These are phyloP conservation scores for Clarireedia monteithiana DNA, from an alignment of 2,329 filamentous ascomycete genomes.

Conservation along the genomic window DNA sequence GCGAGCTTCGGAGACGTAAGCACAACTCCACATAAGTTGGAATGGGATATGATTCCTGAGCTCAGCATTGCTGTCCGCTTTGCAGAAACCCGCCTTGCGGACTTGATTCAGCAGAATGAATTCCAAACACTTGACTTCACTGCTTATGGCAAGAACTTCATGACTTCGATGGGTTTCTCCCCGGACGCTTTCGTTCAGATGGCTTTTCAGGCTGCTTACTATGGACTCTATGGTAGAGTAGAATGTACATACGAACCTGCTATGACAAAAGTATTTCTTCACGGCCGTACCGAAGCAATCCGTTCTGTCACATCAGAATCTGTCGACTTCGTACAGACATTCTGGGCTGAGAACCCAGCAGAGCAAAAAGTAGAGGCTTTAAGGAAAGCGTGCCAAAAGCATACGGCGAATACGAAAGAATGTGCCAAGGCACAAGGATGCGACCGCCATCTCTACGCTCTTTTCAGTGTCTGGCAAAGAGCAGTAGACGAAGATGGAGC, in stretches of 20 bases:
- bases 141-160: slow-evolving; percentile 93
- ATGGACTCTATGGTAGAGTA: slow-evolving; percentile 86
- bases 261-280: slow-evolving; percentile 93
- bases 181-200: slow-evolving; percentile 98
- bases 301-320: slow-evolving; percentile 76
- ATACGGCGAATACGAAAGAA: slow-evolving; percentile 70
- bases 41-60: slow-evolving; percentile 96
- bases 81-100: slow-evolving; percentile 86
- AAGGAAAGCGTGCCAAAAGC: slow-evolving; percentile 73
- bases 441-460: slow-evolving; percentile 86
- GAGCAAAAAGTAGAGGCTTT: slow-evolving; percentile 81
- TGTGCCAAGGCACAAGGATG: slow-evolving; percentile 87
- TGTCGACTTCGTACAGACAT: slow-evolving; percentile 82
- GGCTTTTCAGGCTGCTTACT: slow-evolving; percentile 98
- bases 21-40: slow-evolving; percentile 89
- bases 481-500: slow-evolving; percentile 65
- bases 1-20: slow-evolving; percentile 88
- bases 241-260: slow-evolving; percentile 97
- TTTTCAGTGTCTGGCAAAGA: slow-evolving; percentile 93
- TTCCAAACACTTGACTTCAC: slow-evolving; percentile 86
- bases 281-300: slow-evolving; percentile 91
- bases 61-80: slow-evolving; percentile 87
- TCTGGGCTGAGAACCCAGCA: slow-evolving; percentile 86
- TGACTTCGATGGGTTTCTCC: slow-evolving; percentile 93
- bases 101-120: slow-evolving; percentile 94